Percentiles rank a stretch among this genome's conserved stretches.
Conservation (phyloP, 2,329 filamentous ascomycete genomes). For the Epichloe gansuensis region DNA sequence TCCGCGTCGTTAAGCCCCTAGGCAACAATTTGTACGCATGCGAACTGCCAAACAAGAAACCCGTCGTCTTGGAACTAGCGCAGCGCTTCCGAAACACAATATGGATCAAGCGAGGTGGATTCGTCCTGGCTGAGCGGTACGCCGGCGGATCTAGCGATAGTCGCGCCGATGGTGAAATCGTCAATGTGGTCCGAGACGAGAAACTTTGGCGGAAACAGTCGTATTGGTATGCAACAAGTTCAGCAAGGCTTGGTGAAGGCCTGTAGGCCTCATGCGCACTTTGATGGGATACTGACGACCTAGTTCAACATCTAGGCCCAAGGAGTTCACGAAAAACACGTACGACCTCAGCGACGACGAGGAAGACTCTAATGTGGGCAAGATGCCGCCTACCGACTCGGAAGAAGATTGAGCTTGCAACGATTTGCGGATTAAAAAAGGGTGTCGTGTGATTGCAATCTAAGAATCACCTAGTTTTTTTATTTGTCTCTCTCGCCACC, state of each 20-base stretch:
- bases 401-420: slow-evolving; percentile 46
- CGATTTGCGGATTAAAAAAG: not conserved
- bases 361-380: slow-evolving; percentile 68
- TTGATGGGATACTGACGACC: slow-evolving; percentile 9
- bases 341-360: slow-evolving; percentile 55
- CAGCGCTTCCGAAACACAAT: slow-evolving; percentile 81
- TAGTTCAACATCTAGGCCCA: slow-evolving; percentile 44
- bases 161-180: slow-evolving; percentile 75
- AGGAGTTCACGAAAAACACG: slow-evolving; percentile 58
- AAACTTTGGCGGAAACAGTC: slow-evolving; percentile 78
- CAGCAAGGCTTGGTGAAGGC: too few species aligned
- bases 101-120: slow-evolving; percentile 84
- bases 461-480: slow-evolving; percentile 13
- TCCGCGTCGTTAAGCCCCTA: slow-evolving; percentile 66
- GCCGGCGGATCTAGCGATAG: slow-evolving; percentile 54
- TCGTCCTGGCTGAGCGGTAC: slow-evolving; percentile 65
- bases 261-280: too few species aligned
- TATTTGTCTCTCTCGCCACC: slow-evolving; percentile 16
- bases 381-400: slow-evolving; percentile 71
- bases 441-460: not conserved
- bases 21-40: slow-evolving; percentile 85
- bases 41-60: slow-evolving; percentile 51
- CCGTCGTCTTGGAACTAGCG: slow-evolving; percentile 67
- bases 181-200: slow-evolving; percentile 86
- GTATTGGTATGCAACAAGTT: slow-evolving; percentile 54